A percentile compares a stretch with the other conserved stretches of the same genome.
phyloP scores from a whole-genome alignment of 2,329 filamentous ascomycete genomes.

The Pestalotiopsis sp. region DNA sequence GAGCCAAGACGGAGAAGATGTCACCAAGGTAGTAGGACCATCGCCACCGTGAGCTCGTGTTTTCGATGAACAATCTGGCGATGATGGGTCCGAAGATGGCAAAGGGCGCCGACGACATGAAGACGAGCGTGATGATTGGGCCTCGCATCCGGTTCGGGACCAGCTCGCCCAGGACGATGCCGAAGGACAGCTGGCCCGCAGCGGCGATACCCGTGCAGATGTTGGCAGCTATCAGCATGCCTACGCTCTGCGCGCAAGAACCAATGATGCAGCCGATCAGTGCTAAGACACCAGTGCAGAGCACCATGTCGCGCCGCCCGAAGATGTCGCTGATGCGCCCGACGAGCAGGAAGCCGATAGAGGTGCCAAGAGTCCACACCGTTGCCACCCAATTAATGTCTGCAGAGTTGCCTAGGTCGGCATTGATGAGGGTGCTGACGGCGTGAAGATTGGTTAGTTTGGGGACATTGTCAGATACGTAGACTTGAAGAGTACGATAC shows the following conservation, averaged over 20 bases:
- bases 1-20: conserved; percentile 41
- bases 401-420: conserved; percentile 16
- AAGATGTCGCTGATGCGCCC: conserved; percentile 46
- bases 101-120: conserved; percentile 41
- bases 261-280: conserved; percentile 42
- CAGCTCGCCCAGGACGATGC: conserved; percentile 43
- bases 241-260: conserved; percentile 34
- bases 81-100: conserved; percentile 49
- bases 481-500: conserved; percentile 18
- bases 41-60: conserved; percentile 45
- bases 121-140: conserved; percentile 37
- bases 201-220: conserved; percentile 40
- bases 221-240: conserved; percentile 39
- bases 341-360: conserved; percentile 34
- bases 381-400: conserved; percentile 34
- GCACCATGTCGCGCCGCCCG: conserved; percentile 43
- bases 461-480: neutral
- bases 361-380: conserved; percentile 25
- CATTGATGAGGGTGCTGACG: conserved; percentile 13
- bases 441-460: too few species aligned
- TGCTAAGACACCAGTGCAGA: conserved; percentile 33
- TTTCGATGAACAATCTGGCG: conserved; percentile 43
- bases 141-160: conserved; percentile 45
- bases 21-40: conserved; percentile 53
- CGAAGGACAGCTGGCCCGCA: conserved; percentile 43